Percentiles rank a stretch among this genome's conserved stretches.
These are phyloP conservation scores for Oryza rufipogon DNA, from an alignment of 176 grass and related monocot species.

Conservation along the genomic window DNA sequence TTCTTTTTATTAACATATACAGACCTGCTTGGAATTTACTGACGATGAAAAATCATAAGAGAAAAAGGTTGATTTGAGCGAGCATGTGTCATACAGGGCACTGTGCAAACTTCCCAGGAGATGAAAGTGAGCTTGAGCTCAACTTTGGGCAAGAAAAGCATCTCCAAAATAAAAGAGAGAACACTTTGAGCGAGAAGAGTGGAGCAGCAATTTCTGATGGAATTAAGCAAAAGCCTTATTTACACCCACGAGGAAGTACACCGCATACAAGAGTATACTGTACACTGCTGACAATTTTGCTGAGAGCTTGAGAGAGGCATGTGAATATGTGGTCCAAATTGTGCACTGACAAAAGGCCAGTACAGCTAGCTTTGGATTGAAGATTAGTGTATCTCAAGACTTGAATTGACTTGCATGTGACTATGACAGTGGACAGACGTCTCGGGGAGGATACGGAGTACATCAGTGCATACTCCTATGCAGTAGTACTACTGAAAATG, in stretches of 20 bases:
- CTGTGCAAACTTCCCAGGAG: not conserved
- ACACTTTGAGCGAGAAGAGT: not conserved
- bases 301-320: not conserved
- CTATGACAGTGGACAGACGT: not conserved
- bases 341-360: constrained; percentile 22
- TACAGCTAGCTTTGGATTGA: constrained; percentile 7
- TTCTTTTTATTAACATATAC: not conserved
- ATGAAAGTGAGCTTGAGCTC: not conserved
- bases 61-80: not conserved
- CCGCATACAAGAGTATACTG: too few species aligned
- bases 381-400: constrained; percentile 36
- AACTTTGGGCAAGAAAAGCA: not conserved
- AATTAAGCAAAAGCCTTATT: not conserved
- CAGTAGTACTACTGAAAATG: too few species aligned
- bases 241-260: not conserved
- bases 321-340: constrained; percentile 35
- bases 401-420: constrained; percentile 34
- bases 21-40: not conserved
- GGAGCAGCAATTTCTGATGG: not conserved
- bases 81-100: not conserved
- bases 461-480: too few species aligned
- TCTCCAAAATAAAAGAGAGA: not conserved
- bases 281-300: not conserved
- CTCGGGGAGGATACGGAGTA: not conserved
- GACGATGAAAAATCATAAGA: not conserved